Evolutionary conservation across 371 early-diverging fungal genomes (phyloP), one percentile per base, ranked within the genome.

Genomic region (Mycotypha africana): DNA sequence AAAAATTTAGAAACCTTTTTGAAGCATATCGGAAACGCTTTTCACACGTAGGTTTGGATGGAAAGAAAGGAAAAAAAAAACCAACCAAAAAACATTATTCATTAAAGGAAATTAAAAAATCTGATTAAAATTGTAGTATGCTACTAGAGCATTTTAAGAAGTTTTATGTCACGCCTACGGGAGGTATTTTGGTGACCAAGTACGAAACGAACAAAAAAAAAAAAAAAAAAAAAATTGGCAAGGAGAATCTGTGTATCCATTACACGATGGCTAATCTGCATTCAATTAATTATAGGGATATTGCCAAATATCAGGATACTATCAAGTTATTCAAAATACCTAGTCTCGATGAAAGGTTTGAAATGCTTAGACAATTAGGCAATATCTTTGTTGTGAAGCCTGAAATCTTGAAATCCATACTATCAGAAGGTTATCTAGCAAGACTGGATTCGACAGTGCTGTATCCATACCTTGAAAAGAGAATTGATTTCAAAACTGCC

Each of bases 101-200:
- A n/a, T n/a, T n/a, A n/a, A n/a, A n/a, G n/a, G n/a, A n/a, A n/a
- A n/a, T 21, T 15, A 16, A 11, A 1, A 10, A 21, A 28, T 14
- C 7, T 41, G 10, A 26, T 32, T 5, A 23, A 36, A 15, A 28
- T 42, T n/a, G 14, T 22, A 42, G 89, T 14, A 67, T 92, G 74
- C 67, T 97, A 48, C 62, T 95, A 55, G 97, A 92, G 33, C 96
- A 95, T 54, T 81, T 92, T 51, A 91, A 89, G 65, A 92, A 89
- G 63, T 95, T 86, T 45, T 67, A 75, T 26, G 90, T 93, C 24
- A 89, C 79, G 39, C 74, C 79, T 25, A 81, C 74, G 0, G 98
- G 98, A 24, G 95, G 93, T 21, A 64, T 96, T 22, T 68, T 93
- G 32, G 74, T 97, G 25, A 75, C 90, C 45, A 88, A 85, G 92